phyloP scores from a whole-genome alignment of 331 rosid species.

The Malus hybrid region DNA sequence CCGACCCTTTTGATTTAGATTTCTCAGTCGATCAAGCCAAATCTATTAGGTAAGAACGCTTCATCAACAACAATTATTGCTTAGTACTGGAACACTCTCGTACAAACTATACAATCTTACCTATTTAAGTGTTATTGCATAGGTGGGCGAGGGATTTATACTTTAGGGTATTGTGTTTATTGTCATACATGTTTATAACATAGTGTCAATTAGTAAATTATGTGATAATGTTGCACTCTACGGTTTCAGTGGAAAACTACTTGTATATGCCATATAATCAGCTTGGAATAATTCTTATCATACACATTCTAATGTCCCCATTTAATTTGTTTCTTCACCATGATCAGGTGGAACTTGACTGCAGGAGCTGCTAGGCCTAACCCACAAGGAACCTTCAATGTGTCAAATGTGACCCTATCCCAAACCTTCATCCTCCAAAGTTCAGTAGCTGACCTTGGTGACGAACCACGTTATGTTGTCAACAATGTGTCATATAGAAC shows the following conservation, averaged over 20 bases:
- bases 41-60: slow-evolving; percentile 50
- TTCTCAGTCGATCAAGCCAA: slow-evolving; percentile 61
- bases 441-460: slow-evolving; percentile 20
- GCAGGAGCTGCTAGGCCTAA: slow-evolving; percentile 87
- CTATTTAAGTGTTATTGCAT: background rate
- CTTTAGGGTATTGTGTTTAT: background rate
- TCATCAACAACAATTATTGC: background rate
- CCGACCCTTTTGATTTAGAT: slow-evolving; percentile 53
- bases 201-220: background rate
- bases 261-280: background rate
- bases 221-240: background rate
- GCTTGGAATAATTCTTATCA: background rate
- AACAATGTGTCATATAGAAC: slow-evolving; percentile 73
- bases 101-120: background rate
- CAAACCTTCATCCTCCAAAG: slow-evolving; percentile 55
- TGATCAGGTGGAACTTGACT: slow-evolving; percentile 70
- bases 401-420: slow-evolving; percentile 53
- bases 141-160: background rate
- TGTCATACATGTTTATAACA: background rate
- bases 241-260: background rate
- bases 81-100: background rate
- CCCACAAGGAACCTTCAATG: slow-evolving; percentile 82
- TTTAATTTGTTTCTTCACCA: background rate
- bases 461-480: slow-evolving; percentile 28
- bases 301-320: background rate